phyloP scores from a whole-genome alignment of 345 rosid species.

The Eucalyptus pauciflora region DNA sequence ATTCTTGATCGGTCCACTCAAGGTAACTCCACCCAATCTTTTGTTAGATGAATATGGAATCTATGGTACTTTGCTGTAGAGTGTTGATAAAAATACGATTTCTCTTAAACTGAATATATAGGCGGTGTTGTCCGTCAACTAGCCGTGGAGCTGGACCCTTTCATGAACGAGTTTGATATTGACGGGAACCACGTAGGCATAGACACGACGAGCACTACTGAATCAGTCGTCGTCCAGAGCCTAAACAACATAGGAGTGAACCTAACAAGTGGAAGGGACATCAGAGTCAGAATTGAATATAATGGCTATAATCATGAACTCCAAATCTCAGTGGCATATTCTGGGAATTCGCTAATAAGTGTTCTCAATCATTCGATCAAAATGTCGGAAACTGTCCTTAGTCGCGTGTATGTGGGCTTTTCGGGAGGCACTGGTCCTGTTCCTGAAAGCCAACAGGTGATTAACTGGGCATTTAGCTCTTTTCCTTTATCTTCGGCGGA shows the following conservation, averaged over 20 bases:
- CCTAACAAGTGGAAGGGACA: constrained; percentile 21
- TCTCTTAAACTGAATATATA: neutral
- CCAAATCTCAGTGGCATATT: constrained; percentile 10
- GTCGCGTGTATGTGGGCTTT: constrained; percentile 16
- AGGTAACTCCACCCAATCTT: neutral
- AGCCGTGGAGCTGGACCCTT: constrained; percentile 29
- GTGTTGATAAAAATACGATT: neutral
- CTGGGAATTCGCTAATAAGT: constrained; percentile 2
- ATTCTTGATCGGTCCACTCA: constrained; percentile 12
- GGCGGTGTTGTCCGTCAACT: constrained; percentile 8
- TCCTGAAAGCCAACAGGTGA: constrained; percentile 6
- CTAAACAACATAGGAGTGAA: constrained; percentile 15
- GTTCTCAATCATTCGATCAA: constrained; percentile 20
- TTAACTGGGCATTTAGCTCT: constrained; percentile 9
- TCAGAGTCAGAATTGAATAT: constrained; percentile 5
- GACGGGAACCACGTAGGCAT: constrained; percentile 25
- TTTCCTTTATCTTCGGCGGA: neutral
- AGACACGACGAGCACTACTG: constrained; percentile 6
- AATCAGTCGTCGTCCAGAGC: neutral
- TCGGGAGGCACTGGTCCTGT: constrained; percentile 16
- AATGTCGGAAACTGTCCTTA: constrained; percentile 7
- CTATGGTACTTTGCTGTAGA: neutral
- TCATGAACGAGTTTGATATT: constrained; percentile 20
- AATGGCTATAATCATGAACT: neutral
- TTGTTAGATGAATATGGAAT: neutral